Percentiles rank a stretch among this genome's conserved stretches.
Conservation (phyloP, 768 basidiomycete genomes). For the Mycena metata region DNA sequence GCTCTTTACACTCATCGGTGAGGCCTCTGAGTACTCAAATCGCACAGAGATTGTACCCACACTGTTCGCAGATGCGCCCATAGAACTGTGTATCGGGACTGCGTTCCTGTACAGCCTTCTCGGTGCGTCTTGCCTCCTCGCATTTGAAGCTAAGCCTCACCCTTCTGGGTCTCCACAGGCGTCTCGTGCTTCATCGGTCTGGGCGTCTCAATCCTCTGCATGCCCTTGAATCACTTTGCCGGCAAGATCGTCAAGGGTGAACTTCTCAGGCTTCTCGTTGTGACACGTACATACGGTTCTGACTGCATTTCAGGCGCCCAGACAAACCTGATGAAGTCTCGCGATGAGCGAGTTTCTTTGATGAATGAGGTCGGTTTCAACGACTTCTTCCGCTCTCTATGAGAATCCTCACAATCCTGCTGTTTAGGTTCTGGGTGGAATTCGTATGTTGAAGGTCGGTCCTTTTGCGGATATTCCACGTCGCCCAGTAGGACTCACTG, state of each 20-base stretch:
- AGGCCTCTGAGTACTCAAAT: not conserved
- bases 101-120: constrained; percentile 84
- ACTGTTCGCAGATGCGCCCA: constrained; percentile 70
- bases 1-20: constrained; percentile 78
- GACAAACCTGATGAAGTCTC: constrained; percentile 84
- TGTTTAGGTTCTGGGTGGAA: constrained; percentile 82
- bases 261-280: not conserved
- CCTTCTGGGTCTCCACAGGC: constrained; percentile 35
- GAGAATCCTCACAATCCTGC: not conserved
- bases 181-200: constrained; percentile 86
- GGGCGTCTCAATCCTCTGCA: constrained; percentile 74
- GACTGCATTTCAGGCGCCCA: constrained; percentile 61
- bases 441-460: constrained; percentile 85
- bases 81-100: constrained; percentile 82
- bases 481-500: not conserved
- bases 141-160: not conserved
- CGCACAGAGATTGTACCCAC: not conserved
- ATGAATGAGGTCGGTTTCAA: constrained; percentile 82
- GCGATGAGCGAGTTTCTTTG: constrained; percentile 78
- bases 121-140: constrained; percentile 43
- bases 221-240: constrained; percentile 87
- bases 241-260: constrained; percentile 77
- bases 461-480: not conserved
- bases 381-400: constrained; percentile 49
- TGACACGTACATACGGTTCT: not conserved